Conservation (phyloP, 371 early-diverging fungal genomes). For the Haplosporangium sp. region DNA sequence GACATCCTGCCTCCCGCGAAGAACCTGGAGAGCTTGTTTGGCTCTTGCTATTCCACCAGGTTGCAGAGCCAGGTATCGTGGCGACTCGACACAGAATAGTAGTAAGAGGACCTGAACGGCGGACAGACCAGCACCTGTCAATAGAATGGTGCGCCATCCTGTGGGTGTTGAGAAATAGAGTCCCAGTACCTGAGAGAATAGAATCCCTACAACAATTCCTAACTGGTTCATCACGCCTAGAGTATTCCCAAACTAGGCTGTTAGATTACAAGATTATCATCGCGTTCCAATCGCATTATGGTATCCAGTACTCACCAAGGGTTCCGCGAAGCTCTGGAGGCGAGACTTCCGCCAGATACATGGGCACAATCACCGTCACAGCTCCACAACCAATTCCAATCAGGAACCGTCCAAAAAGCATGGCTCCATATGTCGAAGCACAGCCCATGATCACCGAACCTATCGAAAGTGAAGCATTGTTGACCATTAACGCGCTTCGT, state of each 20-base stretch:
- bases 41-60: conserved; percentile 67
- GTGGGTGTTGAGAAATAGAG: conserved; percentile 67
- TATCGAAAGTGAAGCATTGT: conserved; percentile 67
- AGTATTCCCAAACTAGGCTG: background rate
- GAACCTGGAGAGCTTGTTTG: conserved; percentile 62
- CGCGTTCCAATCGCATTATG: too few species aligned
- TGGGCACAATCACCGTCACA: conserved; percentile 85
- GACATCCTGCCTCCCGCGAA: conserved; percentile 69
- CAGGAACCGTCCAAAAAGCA: conserved; percentile 84
- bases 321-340: conserved; percentile 80
- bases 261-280: background rate
- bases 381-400: conserved; percentile 89
- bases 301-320: conserved; percentile 58
- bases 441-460: conserved; percentile 78
- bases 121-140: conserved; percentile 67
- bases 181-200: conserved; percentile 75
- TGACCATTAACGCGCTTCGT: conserved; percentile 72
- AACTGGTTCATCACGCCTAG: conserved; percentile 79
- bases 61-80: conserved; percentile 70
- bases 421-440: conserved; percentile 58
- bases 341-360: conserved; percentile 89
- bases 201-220: conserved; percentile 85
- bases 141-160: conserved; percentile 75
- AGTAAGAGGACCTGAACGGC: conserved; percentile 72
- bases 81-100: conserved; percentile 84